Evolutionary conservation across 176 grass and related monocot species (phyloP).

Genomic region (Lolium rigidum): DNA sequence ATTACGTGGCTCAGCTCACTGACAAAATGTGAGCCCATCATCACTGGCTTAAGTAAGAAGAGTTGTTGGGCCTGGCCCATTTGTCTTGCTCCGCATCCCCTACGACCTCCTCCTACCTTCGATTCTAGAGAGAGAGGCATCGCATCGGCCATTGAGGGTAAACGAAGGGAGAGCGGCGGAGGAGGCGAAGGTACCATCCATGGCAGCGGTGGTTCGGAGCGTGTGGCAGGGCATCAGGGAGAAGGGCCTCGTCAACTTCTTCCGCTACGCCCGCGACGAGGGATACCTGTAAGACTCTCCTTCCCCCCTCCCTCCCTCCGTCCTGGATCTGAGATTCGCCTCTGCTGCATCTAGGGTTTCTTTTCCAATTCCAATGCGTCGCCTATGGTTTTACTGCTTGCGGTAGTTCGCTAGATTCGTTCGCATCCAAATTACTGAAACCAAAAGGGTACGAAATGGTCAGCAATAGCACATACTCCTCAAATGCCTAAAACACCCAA

Average conservation of each 20-base stretch:
- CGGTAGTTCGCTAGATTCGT: not conserved
- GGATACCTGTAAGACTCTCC: constrained; percentile 69
- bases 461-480: not conserved
- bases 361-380: not conserved
- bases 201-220: constrained; percentile 79
- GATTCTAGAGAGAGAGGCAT: not conserved
- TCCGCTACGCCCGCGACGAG: constrained; percentile 68
- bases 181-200: constrained; percentile 36
- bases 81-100: not conserved
- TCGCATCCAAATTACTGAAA: not conserved
- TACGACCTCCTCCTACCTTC: not conserved
- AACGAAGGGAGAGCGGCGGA: constrained; percentile 1
- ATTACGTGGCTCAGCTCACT: not conserved
- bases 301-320: not conserved
- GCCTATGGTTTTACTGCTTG: not conserved
- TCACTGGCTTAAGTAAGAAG: not conserved
- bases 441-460: not conserved
- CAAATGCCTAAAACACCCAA: not conserved
- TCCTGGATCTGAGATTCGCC: constrained; percentile 4
- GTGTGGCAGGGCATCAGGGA: constrained; percentile 73
- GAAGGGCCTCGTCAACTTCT: constrained; percentile 78
- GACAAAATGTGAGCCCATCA: not conserved
- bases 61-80: not conserved
- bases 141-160: not conserved
- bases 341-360: not conserved